Conservation (phyloP, 495 filamentous ascomycete species). For the Ramalina intermedia region DNA sequence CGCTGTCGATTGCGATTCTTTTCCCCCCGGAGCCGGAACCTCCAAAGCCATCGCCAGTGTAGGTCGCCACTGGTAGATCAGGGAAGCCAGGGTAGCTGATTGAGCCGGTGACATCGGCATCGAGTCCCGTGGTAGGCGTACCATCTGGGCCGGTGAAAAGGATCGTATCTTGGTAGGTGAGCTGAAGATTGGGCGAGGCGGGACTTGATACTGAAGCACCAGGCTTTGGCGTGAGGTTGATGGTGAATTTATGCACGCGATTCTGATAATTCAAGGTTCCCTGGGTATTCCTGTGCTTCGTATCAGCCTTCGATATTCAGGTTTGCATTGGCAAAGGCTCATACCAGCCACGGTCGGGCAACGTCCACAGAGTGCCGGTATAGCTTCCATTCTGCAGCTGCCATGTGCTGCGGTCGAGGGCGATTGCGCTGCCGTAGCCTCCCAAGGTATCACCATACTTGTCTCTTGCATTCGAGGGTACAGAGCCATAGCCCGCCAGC, state of each 20-base stretch:
- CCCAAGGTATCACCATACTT: slow-evolving; percentile 62
- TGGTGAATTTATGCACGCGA: slow-evolving; percentile 56
- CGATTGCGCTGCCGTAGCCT: slow-evolving; percentile 53
- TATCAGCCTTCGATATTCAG: neutral
- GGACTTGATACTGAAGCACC: slow-evolving; percentile 40
- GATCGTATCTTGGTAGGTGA: slow-evolving; percentile 54
- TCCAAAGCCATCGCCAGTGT: slow-evolving; percentile 62
- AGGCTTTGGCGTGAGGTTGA: slow-evolving; percentile 39
- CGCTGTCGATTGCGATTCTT: slow-evolving; percentile 49
- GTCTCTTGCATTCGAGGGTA: slow-evolving; percentile 46
- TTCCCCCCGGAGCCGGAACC: slow-evolving; percentile 43
- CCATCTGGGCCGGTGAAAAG: slow-evolving; percentile 53
- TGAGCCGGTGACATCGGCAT: slow-evolving; percentile 42
- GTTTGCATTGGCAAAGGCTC: neutral
- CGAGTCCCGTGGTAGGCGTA: slow-evolving; percentile 55
- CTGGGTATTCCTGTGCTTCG: slow-evolving; percentile 42
- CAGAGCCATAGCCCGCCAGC: slow-evolving; percentile 56
- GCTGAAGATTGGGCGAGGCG: slow-evolving; percentile 46
- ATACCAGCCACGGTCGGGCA: slow-evolving; percentile 64
- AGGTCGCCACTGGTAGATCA: slow-evolving; percentile 50
- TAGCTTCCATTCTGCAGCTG: slow-evolving; percentile 43
- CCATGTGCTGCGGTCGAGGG: slow-evolving; percentile 50
- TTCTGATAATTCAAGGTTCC: slow-evolving; percentile 62
- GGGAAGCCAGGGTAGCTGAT: slow-evolving; percentile 46
- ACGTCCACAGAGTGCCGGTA: slow-evolving; percentile 44